Percentiles rank a stretch among this genome's conserved stretches.
These are phyloP conservation scores for Podospora sp. DNA, from an alignment of 495 filamentous ascomycete genomes.

Conservation along the genomic window DNA sequence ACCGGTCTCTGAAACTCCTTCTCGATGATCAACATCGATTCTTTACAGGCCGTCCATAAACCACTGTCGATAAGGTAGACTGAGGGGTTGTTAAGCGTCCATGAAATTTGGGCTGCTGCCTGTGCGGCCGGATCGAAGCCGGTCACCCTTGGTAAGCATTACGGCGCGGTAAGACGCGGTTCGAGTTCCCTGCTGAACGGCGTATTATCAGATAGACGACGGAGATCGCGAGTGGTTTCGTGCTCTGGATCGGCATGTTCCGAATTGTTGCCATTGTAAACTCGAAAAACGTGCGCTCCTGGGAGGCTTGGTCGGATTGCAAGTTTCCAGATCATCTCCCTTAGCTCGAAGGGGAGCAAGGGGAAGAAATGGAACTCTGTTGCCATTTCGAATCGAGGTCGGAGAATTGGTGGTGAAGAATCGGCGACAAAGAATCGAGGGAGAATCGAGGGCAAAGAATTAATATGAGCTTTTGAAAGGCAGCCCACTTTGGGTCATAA, in stretches of 20 bases:
- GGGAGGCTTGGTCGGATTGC: slow-evolving; percentile 18
- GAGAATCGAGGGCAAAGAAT: too few species aligned
- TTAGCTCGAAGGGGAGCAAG: slow-evolving; percentile 17
- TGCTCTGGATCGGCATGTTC: slow-evolving; percentile 7
- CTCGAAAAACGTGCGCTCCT: slow-evolving; percentile 22
- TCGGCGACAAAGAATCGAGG: too few species aligned
- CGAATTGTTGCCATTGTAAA: slow-evolving; percentile 5
- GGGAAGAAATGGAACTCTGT: slow-evolving; percentile 16
- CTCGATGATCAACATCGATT: slow-evolving; percentile 14
- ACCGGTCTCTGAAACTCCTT: slow-evolving; percentile 15
- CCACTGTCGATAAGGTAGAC: slow-evolving; percentile 21
- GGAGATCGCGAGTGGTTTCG: slow-evolving; percentile 4
- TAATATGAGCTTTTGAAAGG: too few species aligned
- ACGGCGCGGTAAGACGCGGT: slow-evolving; percentile 13
- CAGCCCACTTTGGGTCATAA: too few species aligned
- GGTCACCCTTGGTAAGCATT: slow-evolving; percentile 13
- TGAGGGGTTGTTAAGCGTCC: slow-evolving; percentile 21
- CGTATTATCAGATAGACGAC: too few species aligned
- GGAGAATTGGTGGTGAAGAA: too few species aligned
- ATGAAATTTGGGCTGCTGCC: slow-evolving; percentile 18
- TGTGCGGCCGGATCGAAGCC: slow-evolving; percentile 6
- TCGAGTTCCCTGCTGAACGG: background rate
- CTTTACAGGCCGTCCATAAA: slow-evolving; percentile 22
- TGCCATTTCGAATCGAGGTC: slow-evolving; percentile 11
- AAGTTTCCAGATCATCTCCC: slow-evolving; percentile 20